phyloP scores from a whole-genome alignment of 495 filamentous ascomycete species.

The Trichocladium uniseriatum region DNA sequence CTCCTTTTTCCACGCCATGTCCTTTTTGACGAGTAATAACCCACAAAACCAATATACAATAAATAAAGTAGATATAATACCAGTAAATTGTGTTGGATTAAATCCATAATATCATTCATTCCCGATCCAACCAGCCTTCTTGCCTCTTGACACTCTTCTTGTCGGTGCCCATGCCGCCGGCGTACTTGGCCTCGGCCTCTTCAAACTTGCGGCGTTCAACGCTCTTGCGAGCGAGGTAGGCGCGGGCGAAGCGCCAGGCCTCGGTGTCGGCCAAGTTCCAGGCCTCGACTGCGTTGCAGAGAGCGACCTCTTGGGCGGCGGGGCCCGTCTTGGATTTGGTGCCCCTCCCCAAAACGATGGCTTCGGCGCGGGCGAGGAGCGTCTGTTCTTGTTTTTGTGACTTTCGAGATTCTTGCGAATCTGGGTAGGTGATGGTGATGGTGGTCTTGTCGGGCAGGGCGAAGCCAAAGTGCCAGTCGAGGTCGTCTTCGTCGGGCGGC shows the following conservation, averaged over 20 bases:
- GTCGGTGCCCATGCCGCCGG: slow-evolving; percentile 40
- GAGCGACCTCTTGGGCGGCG: slow-evolving; percentile 18
- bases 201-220: slow-evolving; percentile 62
- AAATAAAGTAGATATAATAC: background rate
- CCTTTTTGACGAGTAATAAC: too few species aligned
- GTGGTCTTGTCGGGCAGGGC: slow-evolving; percentile 47
- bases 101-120: background rate
- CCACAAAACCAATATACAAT: too few species aligned
- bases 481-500: slow-evolving; percentile 38
- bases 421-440: slow-evolving; percentile 27
- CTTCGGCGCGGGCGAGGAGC: slow-evolving; percentile 52
- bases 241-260: slow-evolving; percentile 82
- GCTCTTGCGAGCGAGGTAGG: slow-evolving; percentile 50
- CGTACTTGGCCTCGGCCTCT: slow-evolving; percentile 57
- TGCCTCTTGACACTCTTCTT: slow-evolving; percentile 3
- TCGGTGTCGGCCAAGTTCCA: slow-evolving; percentile 94
- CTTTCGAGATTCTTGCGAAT: slow-evolving; percentile 25
- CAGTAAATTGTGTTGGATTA: background rate
- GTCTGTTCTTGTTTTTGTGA: slow-evolving; percentile 48
- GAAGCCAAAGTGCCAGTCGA: slow-evolving; percentile 91
- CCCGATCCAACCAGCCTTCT: slow-evolving; percentile 16
- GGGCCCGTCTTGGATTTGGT: slow-evolving; percentile 18
- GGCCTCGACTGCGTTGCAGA: slow-evolving; percentile 64
- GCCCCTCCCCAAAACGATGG: slow-evolving; percentile 33
- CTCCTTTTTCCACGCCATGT: too few species aligned